These are phyloP conservation scores for Exophiala sp. DNA, from an alignment of 2,329 filamentous ascomycete genomes.

Conservation along the genomic window DNA sequence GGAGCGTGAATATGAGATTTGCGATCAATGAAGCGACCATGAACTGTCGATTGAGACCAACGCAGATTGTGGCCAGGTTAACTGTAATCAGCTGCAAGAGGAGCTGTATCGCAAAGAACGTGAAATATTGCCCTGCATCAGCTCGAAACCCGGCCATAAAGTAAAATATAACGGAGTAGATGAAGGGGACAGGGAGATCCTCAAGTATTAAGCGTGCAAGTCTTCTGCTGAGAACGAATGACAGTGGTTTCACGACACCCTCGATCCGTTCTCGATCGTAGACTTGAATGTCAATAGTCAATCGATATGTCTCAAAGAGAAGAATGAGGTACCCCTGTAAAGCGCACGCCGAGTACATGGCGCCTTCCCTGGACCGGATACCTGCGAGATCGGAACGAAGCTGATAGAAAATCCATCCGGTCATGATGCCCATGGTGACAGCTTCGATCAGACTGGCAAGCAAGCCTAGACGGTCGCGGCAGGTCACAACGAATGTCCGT, in stretches of 20 bases:
- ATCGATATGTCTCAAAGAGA: slow-evolving; percentile 70
- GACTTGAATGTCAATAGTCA: slow-evolving; percentile 69
- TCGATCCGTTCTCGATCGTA: slow-evolving; percentile 75
- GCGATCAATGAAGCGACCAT: slow-evolving; percentile 67
- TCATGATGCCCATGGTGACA: slow-evolving; percentile 66
- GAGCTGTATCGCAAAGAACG: slow-evolving; percentile 66
- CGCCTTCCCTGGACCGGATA: slow-evolving; percentile 70
- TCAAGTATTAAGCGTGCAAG: slow-evolving; percentile 67
- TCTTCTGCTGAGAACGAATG: slow-evolving; percentile 67
- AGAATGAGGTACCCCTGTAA: slow-evolving; percentile 74
- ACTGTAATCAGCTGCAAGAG: slow-evolving; percentile 72
- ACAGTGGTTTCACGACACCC: slow-evolving; percentile 65
- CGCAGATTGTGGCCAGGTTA: slow-evolving; percentile 65
- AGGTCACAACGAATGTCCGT: slow-evolving; percentile 67
- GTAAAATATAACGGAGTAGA: slow-evolving; percentile 70
- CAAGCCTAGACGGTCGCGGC: slow-evolving; percentile 75
- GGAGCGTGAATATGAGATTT: slow-evolving; percentile 69
- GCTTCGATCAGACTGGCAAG: slow-evolving; percentile 67
- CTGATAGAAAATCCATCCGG: slow-evolving; percentile 69
- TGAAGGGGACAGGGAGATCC: slow-evolving; percentile 67
- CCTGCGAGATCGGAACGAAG: slow-evolving; percentile 64
- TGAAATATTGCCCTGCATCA: slow-evolving; percentile 63
- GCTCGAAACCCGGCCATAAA: slow-evolving; percentile 73
- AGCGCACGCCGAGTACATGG: slow-evolving; percentile 67
- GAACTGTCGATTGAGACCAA: slow-evolving; percentile 64